Percentiles rank a stretch among this genome's conserved stretches.
phyloP scores from a whole-genome alignment of 768 basidiomycete genomes.

The Podaxis sp. region DNA sequence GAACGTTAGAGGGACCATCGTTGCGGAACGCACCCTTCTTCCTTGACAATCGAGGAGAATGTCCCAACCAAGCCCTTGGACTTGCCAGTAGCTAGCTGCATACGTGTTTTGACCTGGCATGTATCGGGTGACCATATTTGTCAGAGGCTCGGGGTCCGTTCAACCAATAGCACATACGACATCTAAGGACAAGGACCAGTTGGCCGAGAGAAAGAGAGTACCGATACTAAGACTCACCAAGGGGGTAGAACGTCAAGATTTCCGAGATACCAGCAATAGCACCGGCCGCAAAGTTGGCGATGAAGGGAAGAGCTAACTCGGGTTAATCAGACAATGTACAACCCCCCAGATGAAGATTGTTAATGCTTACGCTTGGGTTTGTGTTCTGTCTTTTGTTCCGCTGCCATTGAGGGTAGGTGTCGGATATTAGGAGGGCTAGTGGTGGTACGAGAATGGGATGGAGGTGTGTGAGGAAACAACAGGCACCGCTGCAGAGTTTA shows the following conservation, averaged over 20 bases:
- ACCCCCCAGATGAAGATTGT: too few species aligned
- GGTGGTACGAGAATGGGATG: neutral
- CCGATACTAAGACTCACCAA: conserved; percentile 53
- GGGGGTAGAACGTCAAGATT: conserved; percentile 84
- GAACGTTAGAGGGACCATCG: conserved; percentile 8
- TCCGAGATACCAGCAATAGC: conserved; percentile 93
- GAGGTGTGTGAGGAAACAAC: neutral
- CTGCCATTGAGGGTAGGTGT: conserved; percentile 1
- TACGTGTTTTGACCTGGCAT: conserved; percentile 90
- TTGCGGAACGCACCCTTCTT: conserved; percentile 75
- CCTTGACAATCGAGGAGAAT: conserved; percentile 76
- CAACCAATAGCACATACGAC: conserved; percentile 58
- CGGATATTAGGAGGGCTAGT: conserved; percentile 10
- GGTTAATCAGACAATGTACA: conserved; percentile 1
- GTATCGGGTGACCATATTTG: conserved; percentile 6
- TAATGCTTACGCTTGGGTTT: conserved; percentile 31
- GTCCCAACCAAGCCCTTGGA: conserved; percentile 77
- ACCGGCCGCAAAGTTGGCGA: conserved; percentile 90
- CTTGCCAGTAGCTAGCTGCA: conserved; percentile 94
- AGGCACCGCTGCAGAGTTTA: neutral
- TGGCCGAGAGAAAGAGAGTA: neutral
- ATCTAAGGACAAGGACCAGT: conserved; percentile 47
- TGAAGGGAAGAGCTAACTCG: conserved; percentile 71
- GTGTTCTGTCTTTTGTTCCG: conserved; percentile 21
- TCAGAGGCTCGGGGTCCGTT: neutral